Evolutionary conservation across 2,329 filamentous ascomycete genomes (phyloP).

Genomic region (Neofusicoccum sp.): DNA sequence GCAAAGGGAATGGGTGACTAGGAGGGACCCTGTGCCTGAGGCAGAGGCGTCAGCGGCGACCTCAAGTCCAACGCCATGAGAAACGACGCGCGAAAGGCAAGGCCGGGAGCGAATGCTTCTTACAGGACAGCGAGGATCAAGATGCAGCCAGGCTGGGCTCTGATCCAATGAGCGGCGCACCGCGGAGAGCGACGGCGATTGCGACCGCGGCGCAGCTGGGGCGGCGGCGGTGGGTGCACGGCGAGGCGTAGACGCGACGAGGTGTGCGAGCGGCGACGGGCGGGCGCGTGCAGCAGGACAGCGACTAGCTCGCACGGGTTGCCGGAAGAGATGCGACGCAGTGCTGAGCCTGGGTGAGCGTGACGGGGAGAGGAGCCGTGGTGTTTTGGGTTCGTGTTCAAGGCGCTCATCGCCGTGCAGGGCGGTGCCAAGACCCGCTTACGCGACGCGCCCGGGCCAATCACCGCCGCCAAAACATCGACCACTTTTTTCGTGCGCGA

Average conservation of each 20-base stretch:
- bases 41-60: neutral
- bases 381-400: slow-evolving; percentile 19
- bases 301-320: neutral
- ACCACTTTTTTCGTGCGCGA: slow-evolving; percentile 11
- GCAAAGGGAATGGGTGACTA: neutral
- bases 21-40: neutral
- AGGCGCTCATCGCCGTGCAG: slow-evolving; percentile 14
- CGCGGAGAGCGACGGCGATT: slow-evolving; percentile 1
- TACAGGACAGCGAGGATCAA: neutral
- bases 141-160: neutral
- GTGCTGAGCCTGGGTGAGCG: neutral
- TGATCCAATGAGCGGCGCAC: neutral
- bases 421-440: slow-evolving; percentile 15
- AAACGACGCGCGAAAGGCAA: neutral
- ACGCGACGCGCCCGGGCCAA: slow-evolving; percentile 10
- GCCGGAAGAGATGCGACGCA: neutral
- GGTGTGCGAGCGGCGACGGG: neutral
- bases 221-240: slow-evolving; percentile 7
- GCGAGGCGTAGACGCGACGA: neutral
- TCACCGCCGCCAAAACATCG: slow-evolving; percentile 14
- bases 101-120: neutral
- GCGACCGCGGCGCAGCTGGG: slow-evolving; percentile 10
- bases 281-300: neutral
- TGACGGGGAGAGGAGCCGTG: neutral
- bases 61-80: neutral